Percentiles rank a stretch among this genome's conserved stretches.
Evolutionary conservation across 768 basidiomycete species (phyloP).

Genomic region (Mrakia gelida): DNA sequence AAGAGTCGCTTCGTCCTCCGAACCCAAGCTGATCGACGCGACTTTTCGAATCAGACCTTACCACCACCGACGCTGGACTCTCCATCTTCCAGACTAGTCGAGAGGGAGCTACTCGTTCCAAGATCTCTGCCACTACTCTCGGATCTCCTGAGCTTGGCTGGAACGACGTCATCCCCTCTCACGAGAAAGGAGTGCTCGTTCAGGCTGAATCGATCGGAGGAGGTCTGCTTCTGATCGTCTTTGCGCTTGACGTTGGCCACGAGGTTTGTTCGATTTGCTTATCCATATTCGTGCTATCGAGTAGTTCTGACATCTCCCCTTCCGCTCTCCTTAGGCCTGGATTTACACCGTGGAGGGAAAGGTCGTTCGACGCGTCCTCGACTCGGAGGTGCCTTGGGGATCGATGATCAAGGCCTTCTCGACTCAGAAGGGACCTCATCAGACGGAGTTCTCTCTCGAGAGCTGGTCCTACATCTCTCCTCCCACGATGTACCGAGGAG

Average conservation of each 20-base stretch:
- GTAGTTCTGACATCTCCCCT: neutral
- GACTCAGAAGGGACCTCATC: neutral
- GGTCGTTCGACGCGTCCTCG: conserved; percentile 21
- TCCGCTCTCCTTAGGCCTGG: conserved; percentile 13
- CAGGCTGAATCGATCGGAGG: conserved; percentile 7
- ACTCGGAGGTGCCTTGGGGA: conserved; percentile 20
- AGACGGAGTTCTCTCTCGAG: conserved; percentile 17
- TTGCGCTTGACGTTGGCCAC: conserved; percentile 21
- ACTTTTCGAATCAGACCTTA: conserved; percentile 20
- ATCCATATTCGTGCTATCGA: no score
- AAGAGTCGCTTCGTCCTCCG: no score
- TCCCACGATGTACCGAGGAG: conserved; percentile 26
- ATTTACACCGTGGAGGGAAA: conserved; percentile 23
- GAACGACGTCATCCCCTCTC: conserved; percentile 14
- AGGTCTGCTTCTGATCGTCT: conserved; percentile 26
- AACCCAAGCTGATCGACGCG: neutral
- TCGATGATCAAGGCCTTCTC: conserved; percentile 18
- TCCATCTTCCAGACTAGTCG: conserved; percentile 19
- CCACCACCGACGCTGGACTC: conserved; percentile 5
- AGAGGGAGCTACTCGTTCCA: neutral
- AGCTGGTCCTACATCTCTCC: conserved; percentile 27
- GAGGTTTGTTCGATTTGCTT: conserved; percentile 1
- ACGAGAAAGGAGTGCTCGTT: conserved; percentile 14
- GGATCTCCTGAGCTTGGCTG: neutral
- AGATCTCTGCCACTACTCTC: conserved; percentile 2